Percentiles rank a stretch among this genome's conserved stretches.
These are phyloP conservation scores for Cylindrotheca closterium DNA, from an alignment of 108 stramenopile genomes.

Conservation along the genomic window DNA sequence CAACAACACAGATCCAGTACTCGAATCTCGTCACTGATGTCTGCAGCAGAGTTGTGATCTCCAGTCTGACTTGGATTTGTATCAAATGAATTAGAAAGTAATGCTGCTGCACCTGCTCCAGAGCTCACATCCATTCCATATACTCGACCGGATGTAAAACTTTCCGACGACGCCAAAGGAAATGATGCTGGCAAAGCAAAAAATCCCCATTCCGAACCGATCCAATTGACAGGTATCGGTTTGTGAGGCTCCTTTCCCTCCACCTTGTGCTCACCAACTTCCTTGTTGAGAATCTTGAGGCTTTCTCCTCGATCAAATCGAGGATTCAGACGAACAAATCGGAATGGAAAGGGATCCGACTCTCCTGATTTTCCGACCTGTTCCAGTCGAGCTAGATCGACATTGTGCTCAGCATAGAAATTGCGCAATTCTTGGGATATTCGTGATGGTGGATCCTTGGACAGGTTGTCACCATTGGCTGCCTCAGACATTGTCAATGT, in stretches of 20 bases:
- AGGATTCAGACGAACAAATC: constrained; percentile 74
- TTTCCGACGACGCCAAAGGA: constrained; percentile 47
- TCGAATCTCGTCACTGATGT: constrained; percentile 24
- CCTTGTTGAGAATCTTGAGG: constrained; percentile 31
- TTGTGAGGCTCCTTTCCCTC: too few species aligned
- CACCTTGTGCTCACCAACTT: constrained; percentile 2
- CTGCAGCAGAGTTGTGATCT: neutral
- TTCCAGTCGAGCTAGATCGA: constrained; percentile 16
- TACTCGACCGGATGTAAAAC: constrained; percentile 66
- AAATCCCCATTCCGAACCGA: constrained; percentile 50
- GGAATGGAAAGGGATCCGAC: constrained; percentile 12
- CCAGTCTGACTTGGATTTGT: constrained; percentile 2
- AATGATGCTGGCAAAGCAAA: constrained; percentile 70
- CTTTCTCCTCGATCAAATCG: constrained; percentile 60
- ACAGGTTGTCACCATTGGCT: neutral
- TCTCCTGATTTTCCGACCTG: neutral
- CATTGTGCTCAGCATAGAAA: constrained; percentile 38
- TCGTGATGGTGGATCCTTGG: neutral
- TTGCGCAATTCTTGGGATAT: constrained; percentile 23
- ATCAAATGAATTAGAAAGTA: constrained; percentile 52
- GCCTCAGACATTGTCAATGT: neutral
- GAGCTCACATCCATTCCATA: constrained; percentile 92
- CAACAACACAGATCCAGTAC: constrained; percentile 90
- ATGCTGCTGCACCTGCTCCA: constrained; percentile 80
- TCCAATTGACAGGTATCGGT: constrained; percentile 61